Evolutionary conservation across 2,329 filamentous ascomycete species (phyloP).

Genomic region (Coniochaeta prunicola): DNA sequence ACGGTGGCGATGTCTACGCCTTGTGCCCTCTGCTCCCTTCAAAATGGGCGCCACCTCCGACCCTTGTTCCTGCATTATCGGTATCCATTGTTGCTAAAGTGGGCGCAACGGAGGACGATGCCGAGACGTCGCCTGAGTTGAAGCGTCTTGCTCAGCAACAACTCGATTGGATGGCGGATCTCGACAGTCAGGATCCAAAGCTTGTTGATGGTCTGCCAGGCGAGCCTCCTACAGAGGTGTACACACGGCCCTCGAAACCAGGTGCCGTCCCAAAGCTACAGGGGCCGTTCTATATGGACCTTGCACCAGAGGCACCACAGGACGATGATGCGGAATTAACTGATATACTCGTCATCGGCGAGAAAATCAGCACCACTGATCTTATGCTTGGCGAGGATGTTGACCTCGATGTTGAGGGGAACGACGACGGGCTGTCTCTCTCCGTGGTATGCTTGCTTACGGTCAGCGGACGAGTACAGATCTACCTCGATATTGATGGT

Average conservation of each 20-base stretch:
- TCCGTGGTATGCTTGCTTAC: slow-evolving; percentile 53
- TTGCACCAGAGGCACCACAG: slow-evolving; percentile 42
- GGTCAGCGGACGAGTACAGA: slow-evolving; percentile 51
- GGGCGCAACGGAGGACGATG: slow-evolving; percentile 54
- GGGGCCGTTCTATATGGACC: slow-evolving; percentile 52
- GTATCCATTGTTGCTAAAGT: slow-evolving; percentile 74
- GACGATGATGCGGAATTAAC: slow-evolving; percentile 51
- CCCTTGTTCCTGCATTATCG: slow-evolving; percentile 73
- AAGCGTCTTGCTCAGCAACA: slow-evolving; percentile 57
- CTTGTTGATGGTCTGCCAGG: slow-evolving; percentile 41
- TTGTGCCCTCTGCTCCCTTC: slow-evolving; percentile 83
- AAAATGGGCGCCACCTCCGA: slow-evolving; percentile 73
- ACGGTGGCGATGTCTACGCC: slow-evolving; percentile 86
- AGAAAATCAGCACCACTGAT: slow-evolving; percentile 52
- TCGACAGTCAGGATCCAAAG: slow-evolving; percentile 55
- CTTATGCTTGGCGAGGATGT: slow-evolving; percentile 59
- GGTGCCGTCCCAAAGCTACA: slow-evolving; percentile 53
- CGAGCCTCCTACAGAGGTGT: slow-evolving; percentile 48
- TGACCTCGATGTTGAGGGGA: slow-evolving; percentile 49
- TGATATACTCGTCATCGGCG: slow-evolving; percentile 56
- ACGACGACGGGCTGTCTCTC: slow-evolving; percentile 54
- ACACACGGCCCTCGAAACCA: slow-evolving; percentile 47
- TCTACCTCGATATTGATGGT: slow-evolving; percentile 55
- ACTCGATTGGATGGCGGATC: slow-evolving; percentile 59
- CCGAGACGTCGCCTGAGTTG: slow-evolving; percentile 40